Evolutionary conservation across 2,329 filamentous ascomycete genomes (phyloP).

Genomic region (Fusarium continuum): DNA sequence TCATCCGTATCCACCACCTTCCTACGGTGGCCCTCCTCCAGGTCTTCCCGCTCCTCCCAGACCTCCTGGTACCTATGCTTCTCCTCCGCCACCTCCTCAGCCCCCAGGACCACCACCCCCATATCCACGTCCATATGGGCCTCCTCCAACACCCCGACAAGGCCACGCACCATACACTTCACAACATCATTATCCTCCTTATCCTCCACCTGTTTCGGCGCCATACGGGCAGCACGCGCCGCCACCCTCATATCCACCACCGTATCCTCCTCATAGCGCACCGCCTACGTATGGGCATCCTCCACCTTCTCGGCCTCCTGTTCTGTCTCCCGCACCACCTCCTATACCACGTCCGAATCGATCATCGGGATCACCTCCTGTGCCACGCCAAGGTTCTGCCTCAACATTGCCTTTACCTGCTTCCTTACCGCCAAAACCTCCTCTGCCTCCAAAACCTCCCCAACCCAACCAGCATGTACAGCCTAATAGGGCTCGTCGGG

Average conservation of each 20-base stretch:
- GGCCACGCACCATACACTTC: slow-evolving; percentile 33
- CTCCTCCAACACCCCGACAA: slow-evolving; percentile 25
- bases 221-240: slow-evolving; percentile 33
- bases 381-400: slow-evolving; percentile 27
- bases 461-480: slow-evolving; percentile 26
- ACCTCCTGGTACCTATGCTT: slow-evolving; percentile 25
- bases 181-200: slow-evolving; percentile 33
- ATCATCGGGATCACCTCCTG: slow-evolving; percentile 25
- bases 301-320: slow-evolving; percentile 19
- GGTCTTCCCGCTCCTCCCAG: slow-evolving; percentile 40
- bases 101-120: slow-evolving; percentile 26
- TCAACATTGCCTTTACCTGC: slow-evolving; percentile 34
- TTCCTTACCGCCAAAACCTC: slow-evolving; percentile 48
- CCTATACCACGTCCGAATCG: slow-evolving; percentile 18
- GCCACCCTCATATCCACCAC: slow-evolving; percentile 31
- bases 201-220: slow-evolving; percentile 29
- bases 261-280: slow-evolving; percentile 33
- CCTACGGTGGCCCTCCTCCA: slow-evolving; percentile 31
- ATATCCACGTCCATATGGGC: slow-evolving; percentile 38
- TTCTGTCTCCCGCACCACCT: slow-evolving; percentile 27
- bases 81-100: slow-evolving; percentile 21
- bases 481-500: slow-evolving; percentile 35
- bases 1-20: slow-evolving; percentile 40
- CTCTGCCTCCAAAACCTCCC: slow-evolving; percentile 47
- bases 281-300: slow-evolving; percentile 32